Evolutionary conservation across 2,329 filamentous ascomycete species (phyloP), one percentile per base, ranked within the genome.

Genomic region (Cladobotryum protrusum): DNA sequence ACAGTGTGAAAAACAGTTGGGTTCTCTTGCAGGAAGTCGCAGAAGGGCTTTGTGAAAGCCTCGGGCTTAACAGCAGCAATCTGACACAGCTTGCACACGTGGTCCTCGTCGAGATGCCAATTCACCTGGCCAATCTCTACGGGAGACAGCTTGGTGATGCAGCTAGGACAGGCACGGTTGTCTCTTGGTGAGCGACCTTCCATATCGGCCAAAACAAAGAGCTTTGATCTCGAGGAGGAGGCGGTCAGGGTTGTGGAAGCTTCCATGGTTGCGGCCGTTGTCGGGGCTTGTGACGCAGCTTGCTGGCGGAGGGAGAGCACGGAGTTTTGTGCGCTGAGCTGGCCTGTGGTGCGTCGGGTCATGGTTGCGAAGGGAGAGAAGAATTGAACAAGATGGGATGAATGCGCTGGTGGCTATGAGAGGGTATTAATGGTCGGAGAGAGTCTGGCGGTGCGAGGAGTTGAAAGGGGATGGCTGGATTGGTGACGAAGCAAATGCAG

Each of bases 1-100:
- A 96, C 90, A 1, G 89, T 83, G 63, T 99, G 93, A 67, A 95
- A 99, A 43, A 96, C 81, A 8, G 93, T 97, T 0, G 93, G 93
- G 64, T 96, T 96, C 54, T 87, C 79, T 41, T 83, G 87, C 72
- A 97, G 79, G 65, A 96, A 97, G 47, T 89, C 79, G 65, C 86
- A 85, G 66, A 95, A 96, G 1, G 90, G 89, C 69, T 89, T 77
- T 8, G 88, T 87, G 66, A 90, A 95, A 52, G 76, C 76, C 61
- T 83, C 82, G 4, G 82, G 79, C 47, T 72, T 71, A 56, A 67
- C 63, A 48, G 71, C 64, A 54, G 63, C 62, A 41, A 69, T 58
- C 47, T 63, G 59, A 59, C 71, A 72, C 43, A 73, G 59, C 14
- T 57, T 62, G 50, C 71, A 74, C 32, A 53, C 50, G 32, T 56